phyloP scores from a whole-genome alignment of 306 rosid genomes.

The Morella rubra region DNA sequence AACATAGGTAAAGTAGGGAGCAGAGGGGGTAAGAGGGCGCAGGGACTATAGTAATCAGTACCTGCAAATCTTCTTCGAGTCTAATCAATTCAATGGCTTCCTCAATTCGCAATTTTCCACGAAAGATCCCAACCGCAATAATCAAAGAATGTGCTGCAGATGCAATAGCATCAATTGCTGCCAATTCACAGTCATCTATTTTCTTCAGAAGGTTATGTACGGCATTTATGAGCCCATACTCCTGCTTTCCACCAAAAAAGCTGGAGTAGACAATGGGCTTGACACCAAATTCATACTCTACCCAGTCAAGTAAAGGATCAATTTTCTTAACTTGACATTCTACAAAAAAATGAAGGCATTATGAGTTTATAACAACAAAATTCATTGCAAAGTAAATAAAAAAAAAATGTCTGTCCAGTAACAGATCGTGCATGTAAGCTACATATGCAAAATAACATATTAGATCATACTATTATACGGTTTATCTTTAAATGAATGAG shows the following conservation, averaged over 20 bases:
- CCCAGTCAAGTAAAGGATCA: slow-evolving; percentile 81
- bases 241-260: slow-evolving; percentile 80
- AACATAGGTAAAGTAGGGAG: not conserved
- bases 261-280: slow-evolving; percentile 73
- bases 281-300: slow-evolving; percentile 77
- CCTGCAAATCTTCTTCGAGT: slow-evolving; percentile 96
- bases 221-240: slow-evolving; percentile 64
- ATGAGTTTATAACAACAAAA: no score
- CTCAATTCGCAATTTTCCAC: slow-evolving; percentile 66
- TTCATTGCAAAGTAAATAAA: no score
- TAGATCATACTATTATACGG: not conserved
- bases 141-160: slow-evolving; percentile 71
- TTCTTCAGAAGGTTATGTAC: slow-evolving; percentile 57
- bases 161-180: slow-evolving; percentile 80
- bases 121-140: slow-evolving; percentile 60
- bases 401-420: not conserved
- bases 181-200: slow-evolving; percentile 80
- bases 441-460: not conserved
- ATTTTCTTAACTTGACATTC: slow-evolving; percentile 81
- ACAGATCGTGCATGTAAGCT: not conserved
- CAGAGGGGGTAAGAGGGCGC: not conserved
- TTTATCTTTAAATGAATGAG: no score
- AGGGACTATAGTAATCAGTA: slow-evolving; percentile 23
- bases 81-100: slow-evolving; percentile 82
- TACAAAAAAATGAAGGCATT: slow-evolving; percentile 26